These are phyloP conservation scores for Plasmodium ovale DNA, from an alignment of 169 alveolate genomes.

Conservation along the genomic window DNA sequence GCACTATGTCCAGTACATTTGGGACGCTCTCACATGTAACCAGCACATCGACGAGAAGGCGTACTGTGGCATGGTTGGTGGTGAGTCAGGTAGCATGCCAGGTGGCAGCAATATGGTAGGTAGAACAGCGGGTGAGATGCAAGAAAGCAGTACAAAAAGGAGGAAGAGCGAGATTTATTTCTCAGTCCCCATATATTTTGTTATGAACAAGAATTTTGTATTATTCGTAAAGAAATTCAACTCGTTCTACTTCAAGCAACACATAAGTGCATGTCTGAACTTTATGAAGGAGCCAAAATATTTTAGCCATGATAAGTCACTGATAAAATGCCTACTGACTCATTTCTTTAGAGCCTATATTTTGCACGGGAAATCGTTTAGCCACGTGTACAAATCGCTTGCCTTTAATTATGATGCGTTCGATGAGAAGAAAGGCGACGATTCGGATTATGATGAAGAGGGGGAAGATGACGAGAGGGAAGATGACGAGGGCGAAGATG, in stretches of 20 bases:
- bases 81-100: neutral
- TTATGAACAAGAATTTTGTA: conserved; percentile 69
- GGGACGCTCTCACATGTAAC: conserved; percentile 73
- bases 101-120: neutral
- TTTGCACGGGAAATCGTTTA: conserved; percentile 5
- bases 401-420: conserved; percentile 5
- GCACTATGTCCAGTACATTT: conserved; percentile 61
- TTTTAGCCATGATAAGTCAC: conserved; percentile 26
- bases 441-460: conserved; percentile 13
- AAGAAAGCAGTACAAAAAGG: conserved; percentile 1
- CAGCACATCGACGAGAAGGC: conserved; percentile 34
- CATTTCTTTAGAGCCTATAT: conserved; percentile 65
- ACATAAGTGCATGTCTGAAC: conserved; percentile 40
- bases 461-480: conserved; percentile 13
- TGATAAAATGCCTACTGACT: conserved; percentile 33
- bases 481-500: neutral
- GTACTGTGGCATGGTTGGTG: neutral
- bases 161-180: conserved; percentile 45
- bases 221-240: conserved; percentile 45
- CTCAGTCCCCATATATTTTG: conserved; percentile 55
- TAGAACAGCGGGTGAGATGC: neutral
- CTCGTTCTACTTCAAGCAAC: conserved; percentile 49
- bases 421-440: conserved; percentile 1
- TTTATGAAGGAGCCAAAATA: conserved; percentile 60
- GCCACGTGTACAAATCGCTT: conserved; percentile 21